phyloP scores from a whole-genome alignment of 257 asterid species.

The Nicotiana tabacum region DNA sequence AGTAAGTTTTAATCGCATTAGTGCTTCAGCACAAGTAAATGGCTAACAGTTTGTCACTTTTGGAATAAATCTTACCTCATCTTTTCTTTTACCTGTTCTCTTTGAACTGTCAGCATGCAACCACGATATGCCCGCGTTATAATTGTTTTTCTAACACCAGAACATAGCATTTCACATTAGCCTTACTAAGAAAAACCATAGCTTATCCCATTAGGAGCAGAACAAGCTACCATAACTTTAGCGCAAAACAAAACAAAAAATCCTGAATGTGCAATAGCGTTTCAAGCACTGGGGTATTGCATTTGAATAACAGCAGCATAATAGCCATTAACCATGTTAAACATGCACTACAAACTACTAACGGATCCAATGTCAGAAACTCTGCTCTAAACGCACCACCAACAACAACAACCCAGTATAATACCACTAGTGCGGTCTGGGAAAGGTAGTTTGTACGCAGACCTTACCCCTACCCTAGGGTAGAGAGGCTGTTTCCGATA shows the following conservation, averaged over 20 bases:
- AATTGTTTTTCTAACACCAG: neutral
- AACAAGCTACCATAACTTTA: neutral
- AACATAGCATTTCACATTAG: neutral
- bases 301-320: neutral
- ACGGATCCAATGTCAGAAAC: neutral
- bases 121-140: neutral
- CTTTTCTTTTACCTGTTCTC: neutral
- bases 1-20: neutral
- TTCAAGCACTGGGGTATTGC: neutral
- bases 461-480: no score
- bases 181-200: neutral
- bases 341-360: neutral
- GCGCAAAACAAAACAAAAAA: neutral
- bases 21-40: neutral
- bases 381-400: neutral
- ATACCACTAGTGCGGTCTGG: no score
- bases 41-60: neutral
- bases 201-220: neutral
- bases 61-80: neutral
- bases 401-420: no score
- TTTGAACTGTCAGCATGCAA: neutral
- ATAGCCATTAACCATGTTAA: neutral
- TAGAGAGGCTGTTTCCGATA: no score
- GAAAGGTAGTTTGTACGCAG: no score
- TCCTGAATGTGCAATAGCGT: neutral